Evolutionary conservation across 441 rosid species (phyloP).

Genomic region (Pelargonium myrrhifolium): DNA sequence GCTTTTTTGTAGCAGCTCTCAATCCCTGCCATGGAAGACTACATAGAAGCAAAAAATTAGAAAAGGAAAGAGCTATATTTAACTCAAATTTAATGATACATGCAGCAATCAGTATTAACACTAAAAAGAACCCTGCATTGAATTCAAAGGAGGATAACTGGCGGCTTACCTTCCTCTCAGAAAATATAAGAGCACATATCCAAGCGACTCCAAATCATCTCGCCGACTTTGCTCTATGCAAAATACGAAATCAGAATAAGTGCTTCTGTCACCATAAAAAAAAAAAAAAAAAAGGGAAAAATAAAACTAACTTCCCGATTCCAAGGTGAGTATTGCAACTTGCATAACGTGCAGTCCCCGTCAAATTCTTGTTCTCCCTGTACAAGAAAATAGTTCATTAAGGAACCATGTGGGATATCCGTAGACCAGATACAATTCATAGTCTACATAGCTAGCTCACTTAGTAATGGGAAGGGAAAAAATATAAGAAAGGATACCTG

Average conservation of each 20-base stretch:
- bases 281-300: background rate
- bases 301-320: conserved; percentile 38
- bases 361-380: conserved; percentile 60
- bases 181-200: conserved; percentile 49
- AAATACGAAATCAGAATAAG: conserved; percentile 14
- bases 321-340: conserved; percentile 73
- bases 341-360: conserved; percentile 62
- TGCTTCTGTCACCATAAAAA: conserved; percentile 1
- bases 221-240: conserved; percentile 52
- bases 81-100: conserved; percentile 2
- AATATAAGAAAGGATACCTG: conserved; percentile 31
- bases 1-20: conserved; percentile 88
- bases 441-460: background rate
- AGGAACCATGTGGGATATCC: background rate
- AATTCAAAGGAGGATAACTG: background rate
- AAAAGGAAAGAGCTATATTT: background rate
- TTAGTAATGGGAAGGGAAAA: background rate
- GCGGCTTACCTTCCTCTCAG: conserved; percentile 50
- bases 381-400: conserved; percentile 15
- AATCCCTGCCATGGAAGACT: conserved; percentile 99
- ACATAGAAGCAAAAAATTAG: background rate
- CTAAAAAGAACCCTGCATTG: background rate
- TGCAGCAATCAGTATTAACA: conserved; percentile 9
- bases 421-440: background rate
- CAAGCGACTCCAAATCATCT: conserved; percentile 64